These are phyloP conservation scores for Ochetophila trinervis DNA, from an alignment of 306 rosid genomes.

Conservation along the genomic window DNA sequence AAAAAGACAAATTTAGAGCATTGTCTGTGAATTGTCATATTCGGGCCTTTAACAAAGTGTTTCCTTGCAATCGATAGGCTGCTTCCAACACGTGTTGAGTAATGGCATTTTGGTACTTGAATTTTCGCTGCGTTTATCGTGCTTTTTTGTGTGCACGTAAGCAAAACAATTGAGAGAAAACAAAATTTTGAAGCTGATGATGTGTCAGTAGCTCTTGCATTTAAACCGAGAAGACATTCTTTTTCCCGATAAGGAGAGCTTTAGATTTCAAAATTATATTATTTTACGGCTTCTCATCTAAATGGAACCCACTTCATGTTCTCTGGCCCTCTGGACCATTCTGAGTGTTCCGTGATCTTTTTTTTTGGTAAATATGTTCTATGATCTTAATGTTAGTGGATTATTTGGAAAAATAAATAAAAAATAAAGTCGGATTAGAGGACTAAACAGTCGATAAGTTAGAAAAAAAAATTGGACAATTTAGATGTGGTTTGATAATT, in stretches of 20 bases:
- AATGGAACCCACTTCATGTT: no score
- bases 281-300: no score
- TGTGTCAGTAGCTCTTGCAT: background rate
- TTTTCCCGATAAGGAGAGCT: background rate
- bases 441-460: no score
- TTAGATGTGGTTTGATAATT: no score
- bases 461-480: no score
- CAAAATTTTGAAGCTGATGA: slow-evolving; percentile 1
- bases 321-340: no score
- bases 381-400: no score
- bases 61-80: background rate
- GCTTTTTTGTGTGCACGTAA: background rate
- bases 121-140: background rate
- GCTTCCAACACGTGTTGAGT: slow-evolving; percentile 1
- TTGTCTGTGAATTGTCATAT: background rate
- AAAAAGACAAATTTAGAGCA: background rate
- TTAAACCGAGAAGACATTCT: background rate
- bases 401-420: no score
- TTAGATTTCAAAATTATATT: no score
- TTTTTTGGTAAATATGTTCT: no score
- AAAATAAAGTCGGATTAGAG: no score
- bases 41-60: background rate
- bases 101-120: slow-evolving; percentile 13
- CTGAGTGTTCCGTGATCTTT: no score
- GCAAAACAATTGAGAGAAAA: background rate